phyloP scores from a whole-genome alignment of 345 rosid genomes.

The Gossypium raimondii region DNA sequence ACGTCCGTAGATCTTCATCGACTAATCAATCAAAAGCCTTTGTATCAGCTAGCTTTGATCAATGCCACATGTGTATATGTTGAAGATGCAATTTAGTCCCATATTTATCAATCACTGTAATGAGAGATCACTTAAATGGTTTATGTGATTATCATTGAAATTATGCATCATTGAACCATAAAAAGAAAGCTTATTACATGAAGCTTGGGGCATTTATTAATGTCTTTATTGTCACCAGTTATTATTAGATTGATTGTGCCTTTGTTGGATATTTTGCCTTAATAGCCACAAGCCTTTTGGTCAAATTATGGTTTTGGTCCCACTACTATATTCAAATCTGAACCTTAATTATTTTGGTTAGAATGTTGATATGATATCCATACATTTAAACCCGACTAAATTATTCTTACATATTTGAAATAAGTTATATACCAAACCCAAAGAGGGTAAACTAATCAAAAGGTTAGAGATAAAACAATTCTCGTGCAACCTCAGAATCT shows the following conservation, averaged over 20 bases:
- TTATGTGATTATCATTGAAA: constrained; percentile 25
- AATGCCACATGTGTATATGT: constrained; percentile 33
- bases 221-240: background rate
- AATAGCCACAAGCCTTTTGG: too few species aligned
- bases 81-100: constrained; percentile 21
- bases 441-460: too few species aligned
- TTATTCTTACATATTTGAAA: too few species aligned
- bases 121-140: constrained; percentile 21
- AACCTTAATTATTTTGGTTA: too few species aligned
- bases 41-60: constrained; percentile 16
- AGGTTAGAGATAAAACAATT: too few species aligned
- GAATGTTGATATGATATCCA: too few species aligned
- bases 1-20: constrained; percentile 25
- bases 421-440: too few species aligned
- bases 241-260: constrained; percentile 8
- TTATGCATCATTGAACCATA: constrained; percentile 21
- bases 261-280: background rate
- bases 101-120: constrained; percentile 27
- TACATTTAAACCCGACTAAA: too few species aligned
- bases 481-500: too few species aligned
- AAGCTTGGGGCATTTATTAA: constrained; percentile 20
- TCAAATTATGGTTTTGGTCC: too few species aligned
- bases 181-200: constrained; percentile 25
- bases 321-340: too few species aligned
- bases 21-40: background rate